Evolutionary conservation across 2,329 filamentous ascomycete species (phyloP).

Genomic region (Neofusicoccum cordaticola): DNA sequence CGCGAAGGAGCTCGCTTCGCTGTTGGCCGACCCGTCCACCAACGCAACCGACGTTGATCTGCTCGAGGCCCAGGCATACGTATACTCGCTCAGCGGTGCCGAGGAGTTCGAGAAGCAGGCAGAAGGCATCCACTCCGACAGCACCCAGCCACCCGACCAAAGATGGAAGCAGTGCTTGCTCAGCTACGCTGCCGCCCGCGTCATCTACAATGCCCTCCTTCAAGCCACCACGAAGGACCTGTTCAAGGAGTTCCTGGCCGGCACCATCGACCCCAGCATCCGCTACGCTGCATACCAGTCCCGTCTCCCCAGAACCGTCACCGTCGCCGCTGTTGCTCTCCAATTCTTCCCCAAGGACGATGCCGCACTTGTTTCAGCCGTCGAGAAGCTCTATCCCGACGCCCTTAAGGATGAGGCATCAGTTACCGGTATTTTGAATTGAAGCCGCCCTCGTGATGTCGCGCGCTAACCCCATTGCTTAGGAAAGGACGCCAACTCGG

Average conservation of each 20-base stretch:
- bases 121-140: slow-evolving; percentile 39
- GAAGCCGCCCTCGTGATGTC: too few species aligned
- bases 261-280: slow-evolving; percentile 88
- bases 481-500: slow-evolving; percentile 37
- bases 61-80: slow-evolving; percentile 84
- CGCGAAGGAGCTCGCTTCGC: slow-evolving; percentile 64
- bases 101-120: slow-evolving; percentile 79
- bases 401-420: slow-evolving; percentile 48
- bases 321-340: slow-evolving; percentile 74
- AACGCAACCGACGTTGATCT: slow-evolving; percentile 68
- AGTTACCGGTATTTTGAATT: slow-evolving; percentile 38
- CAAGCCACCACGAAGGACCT: slow-evolving; percentile 67
- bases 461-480: not conserved
- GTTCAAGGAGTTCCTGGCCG: slow-evolving; percentile 80
- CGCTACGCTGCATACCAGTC: slow-evolving; percentile 92
- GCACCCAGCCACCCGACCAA: slow-evolving; percentile 25
- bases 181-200: slow-evolving; percentile 71
- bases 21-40: slow-evolving; percentile 62
- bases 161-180: slow-evolving; percentile 76
- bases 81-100: slow-evolving; percentile 70
- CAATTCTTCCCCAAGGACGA: slow-evolving; percentile 72
- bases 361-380: slow-evolving; percentile 58
- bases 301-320: slow-evolving; percentile 79
- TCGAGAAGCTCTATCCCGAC: slow-evolving; percentile 66
- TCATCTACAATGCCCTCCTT: slow-evolving; percentile 78